Conservation (phyloP, 2,329 filamentous ascomycete species). For the Venturia asperata region DNA sequence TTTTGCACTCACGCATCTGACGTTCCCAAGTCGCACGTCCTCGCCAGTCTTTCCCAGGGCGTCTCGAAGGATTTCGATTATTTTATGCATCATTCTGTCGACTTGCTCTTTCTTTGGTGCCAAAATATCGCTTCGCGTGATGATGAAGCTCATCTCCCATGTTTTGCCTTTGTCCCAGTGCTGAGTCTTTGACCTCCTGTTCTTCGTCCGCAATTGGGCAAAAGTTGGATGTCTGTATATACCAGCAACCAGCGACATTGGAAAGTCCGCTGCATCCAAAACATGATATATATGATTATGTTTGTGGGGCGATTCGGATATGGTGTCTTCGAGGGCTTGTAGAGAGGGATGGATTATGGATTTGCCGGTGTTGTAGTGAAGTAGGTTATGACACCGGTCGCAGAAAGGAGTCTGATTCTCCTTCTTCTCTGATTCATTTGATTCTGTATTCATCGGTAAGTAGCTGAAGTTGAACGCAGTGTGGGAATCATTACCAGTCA, state of each 20-base stretch:
- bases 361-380: slow-evolving; percentile 64
- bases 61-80: slow-evolving; percentile 68
- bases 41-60: slow-evolving; percentile 61
- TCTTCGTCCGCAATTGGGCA: slow-evolving; percentile 68
- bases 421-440: not conserved
- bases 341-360: slow-evolving; percentile 76
- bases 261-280: slow-evolving; percentile 91
- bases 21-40: slow-evolving; percentile 76
- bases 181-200: slow-evolving; percentile 63
- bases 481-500: slow-evolving; percentile 14
- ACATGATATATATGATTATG: slow-evolving; percentile 95
- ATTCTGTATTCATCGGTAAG: not conserved
- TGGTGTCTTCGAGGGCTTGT: slow-evolving; percentile 72
- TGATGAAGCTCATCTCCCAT: slow-evolving; percentile 74
- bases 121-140: slow-evolving; percentile 80
- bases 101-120: slow-evolving; percentile 79
- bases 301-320: slow-evolving; percentile 80
- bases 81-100: slow-evolving; percentile 76
- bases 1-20: slow-evolving; percentile 78
- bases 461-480: not conserved
- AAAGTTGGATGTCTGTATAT: slow-evolving; percentile 64
- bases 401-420: slow-evolving; percentile 54
- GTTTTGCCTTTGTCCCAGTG: slow-evolving; percentile 62
- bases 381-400: slow-evolving; percentile 76
- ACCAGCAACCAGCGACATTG: slow-evolving; percentile 79